A percentile compares a stretch with the other conserved stretches of the same genome.
Conservation (phyloP, 345 rosid genomes). For the Schrenkiella parvula region DNA sequence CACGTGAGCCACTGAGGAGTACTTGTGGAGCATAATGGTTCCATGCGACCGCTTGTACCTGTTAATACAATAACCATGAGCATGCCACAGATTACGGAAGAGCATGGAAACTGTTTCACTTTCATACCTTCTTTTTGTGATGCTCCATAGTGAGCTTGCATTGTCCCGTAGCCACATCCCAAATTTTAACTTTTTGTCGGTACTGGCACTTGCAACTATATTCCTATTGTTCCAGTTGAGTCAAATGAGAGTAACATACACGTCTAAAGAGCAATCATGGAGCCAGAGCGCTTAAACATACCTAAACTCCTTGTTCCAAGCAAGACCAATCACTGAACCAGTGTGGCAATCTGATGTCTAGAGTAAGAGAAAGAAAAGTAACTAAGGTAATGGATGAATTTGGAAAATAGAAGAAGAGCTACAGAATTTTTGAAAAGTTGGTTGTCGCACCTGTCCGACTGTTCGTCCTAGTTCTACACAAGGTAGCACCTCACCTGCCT, state of each 20-base stretch:
- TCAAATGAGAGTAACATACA: not conserved
- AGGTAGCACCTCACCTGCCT: conserved; percentile 71
- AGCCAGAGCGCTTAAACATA: conserved; percentile 23
- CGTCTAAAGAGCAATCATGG: not conserved
- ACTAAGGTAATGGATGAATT: not conserved
- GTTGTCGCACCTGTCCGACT: conserved; percentile 36
- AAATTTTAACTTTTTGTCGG: conserved; percentile 68
- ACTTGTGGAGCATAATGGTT: conserved; percentile 65
- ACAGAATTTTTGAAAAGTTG: not conserved
- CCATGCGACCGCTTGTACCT: conserved; percentile 97
- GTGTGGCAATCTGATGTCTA: conserved; percentile 67
- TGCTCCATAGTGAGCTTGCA: conserved; percentile 69
- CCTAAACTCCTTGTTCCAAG: conserved; percentile 91
- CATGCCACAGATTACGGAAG: not conserved
- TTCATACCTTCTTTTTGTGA: conserved; percentile 65
- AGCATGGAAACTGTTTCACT: not conserved
- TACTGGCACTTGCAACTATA: conserved; percentile 87
- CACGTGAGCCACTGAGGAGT: conserved; percentile 87
- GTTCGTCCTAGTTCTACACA: conserved; percentile 53
- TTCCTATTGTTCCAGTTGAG: conserved; percentile 44
- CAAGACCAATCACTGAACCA: conserved; percentile 76
- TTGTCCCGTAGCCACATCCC: conserved; percentile 71
- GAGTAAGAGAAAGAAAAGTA: conserved; percentile 33
- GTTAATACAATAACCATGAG: conserved; percentile 11
- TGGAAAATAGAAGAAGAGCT: not conserved